These are phyloP conservation scores for Hsuehochloa calcarea DNA, from an alignment of 176 grass and related monocot genomes.

Conservation along the genomic window DNA sequence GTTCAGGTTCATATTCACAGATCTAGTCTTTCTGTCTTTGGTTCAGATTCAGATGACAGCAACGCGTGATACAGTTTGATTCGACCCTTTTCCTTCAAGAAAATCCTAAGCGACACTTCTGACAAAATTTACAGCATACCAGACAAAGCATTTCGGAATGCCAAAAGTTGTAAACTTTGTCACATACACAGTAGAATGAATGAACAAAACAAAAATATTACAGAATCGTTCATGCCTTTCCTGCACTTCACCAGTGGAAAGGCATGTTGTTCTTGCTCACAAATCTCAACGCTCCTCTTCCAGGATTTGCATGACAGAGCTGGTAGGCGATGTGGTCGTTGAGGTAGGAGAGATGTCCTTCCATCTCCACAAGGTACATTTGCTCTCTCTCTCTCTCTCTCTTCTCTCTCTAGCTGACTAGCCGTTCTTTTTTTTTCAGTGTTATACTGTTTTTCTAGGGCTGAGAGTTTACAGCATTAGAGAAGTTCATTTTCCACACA, in stretches of 20 bases:
- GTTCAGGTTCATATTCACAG: neutral
- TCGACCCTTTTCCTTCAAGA: neutral
- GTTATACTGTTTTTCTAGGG: neutral
- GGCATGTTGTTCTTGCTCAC: neutral
- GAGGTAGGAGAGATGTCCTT: constrained; percentile 56
- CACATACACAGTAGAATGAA: neutral
- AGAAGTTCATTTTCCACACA: neutral
- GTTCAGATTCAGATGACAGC: neutral
- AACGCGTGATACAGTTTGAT: neutral
- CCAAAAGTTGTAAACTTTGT: neutral
- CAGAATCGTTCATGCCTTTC: neutral
- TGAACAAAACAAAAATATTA: neutral
- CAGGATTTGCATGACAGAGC: constrained; percentile 69
- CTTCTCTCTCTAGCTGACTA: neutral
- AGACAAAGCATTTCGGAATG: neutral
- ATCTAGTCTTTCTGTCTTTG: too few species aligned
- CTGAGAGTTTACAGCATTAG: neutral
- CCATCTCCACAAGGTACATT: constrained; percentile 79
- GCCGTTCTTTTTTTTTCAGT: neutral
- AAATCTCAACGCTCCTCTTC: neutral
- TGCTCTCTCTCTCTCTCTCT: too few species aligned
- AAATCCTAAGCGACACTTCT: neutral
- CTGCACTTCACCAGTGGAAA: neutral
- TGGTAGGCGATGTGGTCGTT: constrained; percentile 58
- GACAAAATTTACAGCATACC: neutral